Evolutionary conservation across 352 stramenopile species (phyloP).

Genomic region (Phytophthora multivora): DNA sequence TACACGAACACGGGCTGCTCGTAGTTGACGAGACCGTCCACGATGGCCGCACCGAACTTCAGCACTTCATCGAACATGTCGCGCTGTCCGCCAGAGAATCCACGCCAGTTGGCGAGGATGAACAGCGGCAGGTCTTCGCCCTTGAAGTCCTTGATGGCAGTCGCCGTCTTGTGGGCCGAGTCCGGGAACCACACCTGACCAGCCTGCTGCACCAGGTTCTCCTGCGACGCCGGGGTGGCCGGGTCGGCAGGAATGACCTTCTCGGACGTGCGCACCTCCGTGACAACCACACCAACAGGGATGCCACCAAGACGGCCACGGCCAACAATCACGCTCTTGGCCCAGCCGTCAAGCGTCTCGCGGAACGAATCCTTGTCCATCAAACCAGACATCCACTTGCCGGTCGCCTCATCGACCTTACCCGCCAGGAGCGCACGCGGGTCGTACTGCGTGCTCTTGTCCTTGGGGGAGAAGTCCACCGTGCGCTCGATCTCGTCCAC

Average conservation of each 20-base stretch:
- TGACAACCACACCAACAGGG: constrained; percentile 98
- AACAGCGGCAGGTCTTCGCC: constrained; percentile 99
- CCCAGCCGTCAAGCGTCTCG: constrained; percentile 98
- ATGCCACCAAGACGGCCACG: constrained; percentile 98
- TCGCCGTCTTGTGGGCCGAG: constrained; percentile 99
- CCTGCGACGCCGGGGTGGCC: constrained; percentile 95
- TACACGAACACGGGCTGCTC: constrained; percentile 99
- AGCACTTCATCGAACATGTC: constrained; percentile 99
- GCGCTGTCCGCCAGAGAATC: constrained; percentile 98
- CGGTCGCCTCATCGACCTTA: constrained; percentile 70
- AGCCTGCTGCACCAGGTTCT: constrained; percentile 97
- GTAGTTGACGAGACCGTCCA: constrained; percentile 99
- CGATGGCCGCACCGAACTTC: constrained; percentile 99
- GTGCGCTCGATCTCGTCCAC: constrained; percentile 86
- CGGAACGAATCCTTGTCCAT: constrained; percentile 99
- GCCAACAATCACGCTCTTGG: constrained; percentile 99
- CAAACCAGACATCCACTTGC: constrained; percentile 93
- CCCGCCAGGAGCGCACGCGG: constrained; percentile 93
- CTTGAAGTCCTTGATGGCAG: constrained; percentile 99
- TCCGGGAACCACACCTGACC: constrained; percentile 99
- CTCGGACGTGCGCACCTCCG: constrained; percentile 98
- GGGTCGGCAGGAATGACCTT: constrained; percentile 98
- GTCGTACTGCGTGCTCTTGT: constrained; percentile 96
- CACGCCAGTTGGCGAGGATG: constrained; percentile 99
- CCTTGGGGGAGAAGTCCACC: constrained; percentile 92